phyloP scores from a whole-genome alignment of 352 stramenopile genomes.

The Phytopythium oedochilum region DNA sequence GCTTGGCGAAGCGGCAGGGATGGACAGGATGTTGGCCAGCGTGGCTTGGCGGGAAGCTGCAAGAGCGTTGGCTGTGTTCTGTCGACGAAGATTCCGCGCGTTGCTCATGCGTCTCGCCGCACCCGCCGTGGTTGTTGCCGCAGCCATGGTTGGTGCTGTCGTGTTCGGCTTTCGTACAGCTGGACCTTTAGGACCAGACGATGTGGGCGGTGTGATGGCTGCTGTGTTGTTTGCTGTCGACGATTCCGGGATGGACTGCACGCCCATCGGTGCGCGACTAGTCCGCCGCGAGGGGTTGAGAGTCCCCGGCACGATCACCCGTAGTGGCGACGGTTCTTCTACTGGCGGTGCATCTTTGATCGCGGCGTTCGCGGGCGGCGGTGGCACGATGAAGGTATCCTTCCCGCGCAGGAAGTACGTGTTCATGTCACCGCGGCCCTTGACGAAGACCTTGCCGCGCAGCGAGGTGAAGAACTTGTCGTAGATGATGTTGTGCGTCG shows the following conservation, averaged over 20 bases:
- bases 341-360: not conserved
- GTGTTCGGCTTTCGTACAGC: not conserved
- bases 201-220: not conserved
- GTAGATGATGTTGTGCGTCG: constrained; percentile 58
- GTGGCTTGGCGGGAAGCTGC: not conserved
- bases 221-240: not conserved
- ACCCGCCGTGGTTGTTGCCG: not conserved
- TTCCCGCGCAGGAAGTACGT: constrained; percentile 76
- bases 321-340: not conserved
- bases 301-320: not conserved
- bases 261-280: constrained; percentile 1
- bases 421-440: constrained; percentile 79
- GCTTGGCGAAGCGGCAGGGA: not conserved
- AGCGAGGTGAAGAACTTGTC: constrained; percentile 66
- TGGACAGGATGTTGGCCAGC: constrained; percentile 3
- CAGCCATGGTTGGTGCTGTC: not conserved
- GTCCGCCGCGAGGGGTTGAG: not conserved
- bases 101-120: constrained; percentile 9
- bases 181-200: not conserved
- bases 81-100: constrained; percentile 9
- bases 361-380: constrained; percentile 14
- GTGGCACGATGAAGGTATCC: constrained; percentile 50
- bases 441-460: constrained; percentile 76
- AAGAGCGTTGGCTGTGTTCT: not conserved
- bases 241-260: constrained; percentile 11